Evolutionary conservation across 768 basidiomycete species (phyloP).

Genomic region (Amanita muscaria): DNA sequence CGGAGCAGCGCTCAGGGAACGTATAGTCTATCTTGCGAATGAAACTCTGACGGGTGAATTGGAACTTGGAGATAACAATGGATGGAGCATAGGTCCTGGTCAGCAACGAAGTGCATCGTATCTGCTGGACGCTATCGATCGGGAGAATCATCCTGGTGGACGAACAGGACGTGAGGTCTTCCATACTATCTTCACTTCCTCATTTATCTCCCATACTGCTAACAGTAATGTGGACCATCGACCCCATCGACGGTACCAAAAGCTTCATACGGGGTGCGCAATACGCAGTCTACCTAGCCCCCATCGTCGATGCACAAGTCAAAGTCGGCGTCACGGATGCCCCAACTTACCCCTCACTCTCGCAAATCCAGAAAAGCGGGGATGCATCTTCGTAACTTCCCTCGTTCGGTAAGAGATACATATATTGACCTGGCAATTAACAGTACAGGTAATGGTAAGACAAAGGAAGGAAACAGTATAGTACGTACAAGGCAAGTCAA

Average conservation of each 20-base stretch:
- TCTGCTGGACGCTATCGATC: slow-evolving; percentile 81
- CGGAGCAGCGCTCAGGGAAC: slow-evolving; percentile 37
- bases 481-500: too few relatives aligned
- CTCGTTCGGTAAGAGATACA: too few relatives aligned
- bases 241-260: slow-evolving; percentile 90
- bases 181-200: slow-evolving; percentile 1
- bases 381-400: slow-evolving; percentile 84
- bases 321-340: slow-evolving; percentile 82
- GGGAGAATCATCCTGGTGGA: too few relatives aligned
- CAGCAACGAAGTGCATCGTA: slow-evolving; percentile 42
- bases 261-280: slow-evolving; percentile 90
- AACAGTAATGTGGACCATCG: slow-evolving; percentile 80
- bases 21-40: slow-evolving; percentile 78
- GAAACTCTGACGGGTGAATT: slow-evolving; percentile 58
- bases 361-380: slow-evolving; percentile 47
- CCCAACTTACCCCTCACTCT: slow-evolving; percentile 74
- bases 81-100: slow-evolving; percentile 68
- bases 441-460: too few relatives aligned
- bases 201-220: slow-evolving; percentile 1
- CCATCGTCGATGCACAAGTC: slow-evolving; percentile 75
- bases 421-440: too few relatives aligned
- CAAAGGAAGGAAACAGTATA: too few relatives aligned
- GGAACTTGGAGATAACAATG: slow-evolving; percentile 43
- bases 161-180: too few relatives aligned
- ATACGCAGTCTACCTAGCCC: slow-evolving; percentile 84